A percentile compares a stretch with the other conserved stretches of the same genome.
These are phyloP conservation scores for Cladosporium sphaerospermum DNA, from an alignment of 2,329 filamentous ascomycete species.

Conservation along the genomic window DNA sequence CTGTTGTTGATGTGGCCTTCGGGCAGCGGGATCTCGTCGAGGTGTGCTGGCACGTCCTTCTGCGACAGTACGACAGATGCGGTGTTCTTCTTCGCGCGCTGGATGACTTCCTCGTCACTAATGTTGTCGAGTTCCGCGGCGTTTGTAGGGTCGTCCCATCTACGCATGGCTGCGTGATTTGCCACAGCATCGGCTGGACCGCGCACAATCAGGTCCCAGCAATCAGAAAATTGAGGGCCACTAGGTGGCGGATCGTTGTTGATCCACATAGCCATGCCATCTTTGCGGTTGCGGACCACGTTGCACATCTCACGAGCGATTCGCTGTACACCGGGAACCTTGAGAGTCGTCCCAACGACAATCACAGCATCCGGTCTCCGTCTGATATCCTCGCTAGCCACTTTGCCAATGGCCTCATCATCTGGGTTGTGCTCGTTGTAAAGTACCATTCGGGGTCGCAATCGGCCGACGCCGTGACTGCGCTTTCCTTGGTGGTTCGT, in stretches of 20 bases:
- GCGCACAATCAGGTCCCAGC: constrained; percentile 85
- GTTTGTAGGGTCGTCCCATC: constrained; percentile 47
- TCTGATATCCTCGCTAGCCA: constrained; percentile 78
- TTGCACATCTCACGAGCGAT: constrained; percentile 88
- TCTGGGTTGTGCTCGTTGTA: constrained; percentile 98
- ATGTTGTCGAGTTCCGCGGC: constrained; percentile 39
- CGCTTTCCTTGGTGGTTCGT: constrained; percentile 73
- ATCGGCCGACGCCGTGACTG: constrained; percentile 83
- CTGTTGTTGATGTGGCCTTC: constrained; percentile 26
- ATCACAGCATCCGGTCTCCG: constrained; percentile 83
- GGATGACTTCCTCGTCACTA: constrained; percentile 40
- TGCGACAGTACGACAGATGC: constrained; percentile 31
- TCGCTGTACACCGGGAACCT: constrained; percentile 84
- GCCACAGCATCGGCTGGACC: constrained; percentile 88
- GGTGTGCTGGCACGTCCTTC: constrained; percentile 15
- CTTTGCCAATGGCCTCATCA: constrained; percentile 88
- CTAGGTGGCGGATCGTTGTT: constrained; percentile 79
- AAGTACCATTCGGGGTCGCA: constrained; percentile 88
- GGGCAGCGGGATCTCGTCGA: constrained; percentile 16
- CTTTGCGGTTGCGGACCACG: constrained; percentile 71
- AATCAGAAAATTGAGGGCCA: constrained; percentile 70
- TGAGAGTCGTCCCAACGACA: constrained; percentile 91
- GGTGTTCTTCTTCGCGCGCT: constrained; percentile 31
- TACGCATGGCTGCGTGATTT: constrained; percentile 56
- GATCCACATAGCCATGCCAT: constrained; percentile 81